Conservation (phyloP, 805 yeast species). For the Wickerhamiella shivajii region DNA sequence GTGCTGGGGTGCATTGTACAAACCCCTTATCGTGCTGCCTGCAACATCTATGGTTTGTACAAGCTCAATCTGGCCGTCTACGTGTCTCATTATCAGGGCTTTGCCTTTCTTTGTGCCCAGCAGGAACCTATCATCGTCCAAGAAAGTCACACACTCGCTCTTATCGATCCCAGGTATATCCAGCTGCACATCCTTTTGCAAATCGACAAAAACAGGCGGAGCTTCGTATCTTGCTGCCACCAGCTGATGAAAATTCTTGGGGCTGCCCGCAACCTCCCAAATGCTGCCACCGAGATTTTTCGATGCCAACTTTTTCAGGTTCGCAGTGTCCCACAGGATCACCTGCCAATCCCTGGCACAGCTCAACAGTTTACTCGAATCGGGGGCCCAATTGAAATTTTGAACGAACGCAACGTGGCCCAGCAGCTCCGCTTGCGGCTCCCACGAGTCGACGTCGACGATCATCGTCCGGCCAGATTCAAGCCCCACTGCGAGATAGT, state of each 20-base stretch:
- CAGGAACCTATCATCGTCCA: conserved; percentile 3
- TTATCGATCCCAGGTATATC: no score
- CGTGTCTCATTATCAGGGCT: conserved; percentile 18
- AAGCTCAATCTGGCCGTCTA: conserved; percentile 21
- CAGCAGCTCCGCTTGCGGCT: conserved; percentile 39
- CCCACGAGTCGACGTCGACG: conserved; percentile 55
- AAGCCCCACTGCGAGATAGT: conserved; percentile 71
- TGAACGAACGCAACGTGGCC: conserved; percentile 65
- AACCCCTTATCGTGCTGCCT: conserved; percentile 18
- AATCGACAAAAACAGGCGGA: conserved; percentile 32
- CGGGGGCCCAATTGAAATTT: conserved; percentile 53
- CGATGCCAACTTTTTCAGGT: conserved; percentile 15
- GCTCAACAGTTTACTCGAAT: conserved; percentile 55
- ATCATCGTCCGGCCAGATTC: conserved; percentile 60
- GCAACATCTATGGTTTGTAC: conserved; percentile 9
- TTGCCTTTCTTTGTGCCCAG: conserved; percentile 9
- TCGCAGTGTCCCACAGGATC: conserved; percentile 62
- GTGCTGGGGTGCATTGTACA: background rate
- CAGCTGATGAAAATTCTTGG: conserved; percentile 32
- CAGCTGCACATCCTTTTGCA: background rate
- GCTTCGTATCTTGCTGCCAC: conserved; percentile 54
- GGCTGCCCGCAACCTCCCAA: conserved; percentile 53
- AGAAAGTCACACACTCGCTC: conserved; percentile 2
- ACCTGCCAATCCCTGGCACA: conserved; percentile 73
- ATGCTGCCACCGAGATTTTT: conserved; percentile 53